Conservation (phyloP, 176 grass and related monocot genomes). For the Aegilops speltoides region DNA sequence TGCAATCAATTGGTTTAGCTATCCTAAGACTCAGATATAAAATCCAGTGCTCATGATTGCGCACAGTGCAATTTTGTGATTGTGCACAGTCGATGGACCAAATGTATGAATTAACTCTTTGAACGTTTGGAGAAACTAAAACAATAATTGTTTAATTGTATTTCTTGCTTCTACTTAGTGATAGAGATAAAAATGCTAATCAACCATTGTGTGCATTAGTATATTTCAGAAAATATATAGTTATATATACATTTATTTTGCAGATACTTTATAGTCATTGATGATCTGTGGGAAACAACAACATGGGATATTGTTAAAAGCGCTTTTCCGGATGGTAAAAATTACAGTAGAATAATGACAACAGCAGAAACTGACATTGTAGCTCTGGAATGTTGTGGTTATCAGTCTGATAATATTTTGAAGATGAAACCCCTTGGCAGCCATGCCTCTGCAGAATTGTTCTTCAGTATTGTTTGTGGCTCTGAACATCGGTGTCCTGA, state of each 20-base stretch:
- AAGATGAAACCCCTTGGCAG: not conserved
- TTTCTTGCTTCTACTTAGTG: not conserved
- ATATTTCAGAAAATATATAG: not conserved
- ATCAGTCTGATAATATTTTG: not conserved
- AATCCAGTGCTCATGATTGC: not conserved
- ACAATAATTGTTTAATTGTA: not conserved
- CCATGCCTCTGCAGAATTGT: not conserved
- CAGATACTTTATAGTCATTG: slow-evolving; percentile 6
- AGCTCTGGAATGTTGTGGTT: not conserved
- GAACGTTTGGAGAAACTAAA: not conserved
- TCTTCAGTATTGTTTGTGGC: not conserved
- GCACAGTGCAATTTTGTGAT: not conserved
- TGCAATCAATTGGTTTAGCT: not conserved
- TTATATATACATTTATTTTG: not conserved
- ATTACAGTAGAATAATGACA: not conserved
- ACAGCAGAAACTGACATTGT: not conserved
- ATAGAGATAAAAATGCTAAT: not conserved
- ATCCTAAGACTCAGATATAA: not conserved
- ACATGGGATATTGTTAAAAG: not conserved
- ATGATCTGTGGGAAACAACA: not conserved
- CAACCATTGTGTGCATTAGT: not conserved
- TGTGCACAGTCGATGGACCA: not conserved
- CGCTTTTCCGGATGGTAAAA: not conserved
- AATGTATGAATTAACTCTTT: not conserved
- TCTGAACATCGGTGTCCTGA: not conserved